A percentile compares a stretch with the other conserved stretches of the same genome.
phyloP scores from a whole-genome alignment of 345 rosid species.

The Eutrema heterophyllum region DNA sequence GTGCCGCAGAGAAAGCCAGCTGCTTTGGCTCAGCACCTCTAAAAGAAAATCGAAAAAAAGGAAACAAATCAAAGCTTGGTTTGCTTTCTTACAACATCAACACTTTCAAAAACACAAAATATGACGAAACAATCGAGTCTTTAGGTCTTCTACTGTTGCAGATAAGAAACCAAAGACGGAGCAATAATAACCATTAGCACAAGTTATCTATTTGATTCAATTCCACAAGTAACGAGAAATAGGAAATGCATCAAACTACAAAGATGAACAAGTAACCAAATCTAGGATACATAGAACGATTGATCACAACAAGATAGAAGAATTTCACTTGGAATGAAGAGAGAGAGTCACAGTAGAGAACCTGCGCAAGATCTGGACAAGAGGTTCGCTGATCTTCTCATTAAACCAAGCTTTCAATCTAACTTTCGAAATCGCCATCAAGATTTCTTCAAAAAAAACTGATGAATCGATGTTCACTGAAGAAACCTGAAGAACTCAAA shows the following conservation, averaged over 20 bases:
- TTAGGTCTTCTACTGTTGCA: not conserved
- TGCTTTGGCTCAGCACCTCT: conserved; percentile 91
- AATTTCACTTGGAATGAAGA: not conserved
- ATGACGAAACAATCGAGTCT: not conserved
- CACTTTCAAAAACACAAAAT: not conserved
- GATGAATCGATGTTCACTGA: not conserved
- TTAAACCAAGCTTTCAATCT: conserved; percentile 45
- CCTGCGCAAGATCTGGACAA: conserved; percentile 71
- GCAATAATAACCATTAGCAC: not conserved
- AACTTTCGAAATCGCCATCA: conserved; percentile 36
- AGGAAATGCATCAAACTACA: not conserved
- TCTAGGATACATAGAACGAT: not conserved
- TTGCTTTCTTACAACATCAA: not conserved
- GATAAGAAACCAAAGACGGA: not conserved
- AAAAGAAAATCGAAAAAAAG: not conserved
- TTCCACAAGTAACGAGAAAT: not conserved
- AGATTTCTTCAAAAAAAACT: not conserved
- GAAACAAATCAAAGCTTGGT: not conserved
- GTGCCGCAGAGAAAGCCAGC: conserved; percentile 81
- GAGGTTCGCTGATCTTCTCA: conserved; percentile 62
- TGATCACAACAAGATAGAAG: not conserved
- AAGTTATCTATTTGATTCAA: not conserved
- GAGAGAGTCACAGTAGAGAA: conserved; percentile 8
- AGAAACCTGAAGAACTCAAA: not conserved
- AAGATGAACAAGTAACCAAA: not conserved